Evolutionary conservation across 768 basidiomycete species (phyloP).

Genomic region (Panus rudis): DNA sequence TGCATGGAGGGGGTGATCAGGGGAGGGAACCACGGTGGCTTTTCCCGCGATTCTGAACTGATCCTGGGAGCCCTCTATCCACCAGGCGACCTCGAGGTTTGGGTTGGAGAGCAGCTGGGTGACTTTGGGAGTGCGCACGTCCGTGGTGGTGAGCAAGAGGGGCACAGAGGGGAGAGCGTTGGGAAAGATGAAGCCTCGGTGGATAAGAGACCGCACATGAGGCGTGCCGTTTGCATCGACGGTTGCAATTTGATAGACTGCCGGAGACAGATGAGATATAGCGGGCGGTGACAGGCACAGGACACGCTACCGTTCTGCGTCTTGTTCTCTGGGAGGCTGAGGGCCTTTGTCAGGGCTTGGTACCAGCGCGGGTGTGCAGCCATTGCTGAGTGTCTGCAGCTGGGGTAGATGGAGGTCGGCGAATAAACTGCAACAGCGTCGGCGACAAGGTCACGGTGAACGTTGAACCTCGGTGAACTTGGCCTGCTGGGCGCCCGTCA

Average conservation of each 20-base stretch:
- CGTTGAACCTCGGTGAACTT: no score
- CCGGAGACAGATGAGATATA: neutral
- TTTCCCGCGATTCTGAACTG: slow-evolving; percentile 68
- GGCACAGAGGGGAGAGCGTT: slow-evolving; percentile 39
- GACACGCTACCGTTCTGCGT: slow-evolving; percentile 18
- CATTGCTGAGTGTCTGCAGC: no score
- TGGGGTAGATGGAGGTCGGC: no score
- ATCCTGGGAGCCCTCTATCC: slow-evolving; percentile 57
- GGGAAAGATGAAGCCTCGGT: slow-evolving; percentile 50
- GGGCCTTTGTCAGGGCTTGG: slow-evolving; percentile 17
- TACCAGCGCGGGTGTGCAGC: slow-evolving; percentile 21
- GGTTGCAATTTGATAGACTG: slow-evolving; percentile 60
- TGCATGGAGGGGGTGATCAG: slow-evolving; percentile 30
- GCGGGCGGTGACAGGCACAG: neutral
- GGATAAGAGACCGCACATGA: slow-evolving; percentile 59
- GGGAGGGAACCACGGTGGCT: slow-evolving; percentile 48
- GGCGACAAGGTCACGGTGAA: no score
- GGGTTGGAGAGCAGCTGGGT: slow-evolving; percentile 43
- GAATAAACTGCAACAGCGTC: no score
- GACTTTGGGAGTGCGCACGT: slow-evolving; percentile 66
- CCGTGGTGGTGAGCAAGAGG: slow-evolving; percentile 62
- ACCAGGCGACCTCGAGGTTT: slow-evolving; percentile 64
- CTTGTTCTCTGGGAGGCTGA: slow-evolving; percentile 18
- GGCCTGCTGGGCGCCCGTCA: no score
- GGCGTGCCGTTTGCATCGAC: slow-evolving; percentile 40